Evolutionary conservation across 345 rosid species (phyloP), one percentile per base, ranked within the genome.

Genomic region (Populus simonii): DNA sequence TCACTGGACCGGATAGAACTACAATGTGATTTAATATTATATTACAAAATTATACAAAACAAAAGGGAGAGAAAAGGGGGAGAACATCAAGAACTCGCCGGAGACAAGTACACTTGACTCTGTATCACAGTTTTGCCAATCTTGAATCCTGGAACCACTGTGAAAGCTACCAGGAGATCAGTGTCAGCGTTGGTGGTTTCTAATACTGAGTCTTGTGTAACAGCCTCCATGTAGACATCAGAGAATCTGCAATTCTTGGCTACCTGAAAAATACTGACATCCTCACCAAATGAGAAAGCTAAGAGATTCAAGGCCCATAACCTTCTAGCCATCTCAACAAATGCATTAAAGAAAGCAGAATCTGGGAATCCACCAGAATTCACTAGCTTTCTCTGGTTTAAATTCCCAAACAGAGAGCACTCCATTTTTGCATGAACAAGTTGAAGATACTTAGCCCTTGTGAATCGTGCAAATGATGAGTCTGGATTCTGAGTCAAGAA

Each of bases 391-490:
- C 99, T 84, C 85, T 90, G 97, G 89, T 85, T 91, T 89, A 92
- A 81, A 76, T 90, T 96, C 35, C 97, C 92, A 72, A 93, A 96
- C 73, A 96, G 87, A 1, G 98, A 93, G 55, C 97, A 92, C 84
- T 96, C 99, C 99, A 96, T 92, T 80, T 93, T 96, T 51, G 98
- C 94, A 84, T 96, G 99, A 0, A 96, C 93, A 3, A 96, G 87
- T 47, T 80, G 86, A 62, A 85, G 84, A 73, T 96, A 96, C 90
- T 91, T 96, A 11, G 79, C 80, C 22, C 91, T 84, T 25, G 83
- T 74, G 75, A 93, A 90, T 72, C 71, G 80, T 7, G 92, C 91
- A 5, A 96, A 82, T 12, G 88, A 77, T 0, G 95, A 88, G 43
- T 74, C 66, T 35, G 92, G 91, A 51, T 91, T 83, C n/a, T 89